Base-by-base conservation (phyloP, 179 eudicot species). In the Beta macrorhiza region DNA sequence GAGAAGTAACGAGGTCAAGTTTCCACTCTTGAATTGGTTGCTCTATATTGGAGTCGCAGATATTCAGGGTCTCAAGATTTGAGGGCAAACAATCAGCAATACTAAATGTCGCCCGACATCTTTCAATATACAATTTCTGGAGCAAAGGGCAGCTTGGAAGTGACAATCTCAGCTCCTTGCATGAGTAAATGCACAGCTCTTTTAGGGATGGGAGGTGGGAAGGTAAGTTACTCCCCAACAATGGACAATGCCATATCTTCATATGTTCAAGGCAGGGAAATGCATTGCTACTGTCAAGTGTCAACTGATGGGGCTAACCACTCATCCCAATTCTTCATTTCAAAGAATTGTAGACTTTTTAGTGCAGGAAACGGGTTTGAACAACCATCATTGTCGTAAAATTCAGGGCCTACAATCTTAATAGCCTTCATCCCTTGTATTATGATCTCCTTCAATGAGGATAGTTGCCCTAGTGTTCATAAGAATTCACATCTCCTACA, bases 91-190 rank as follows among this genome's bases (percentile, higher is more conserved):
- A 1, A 72, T 42, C 1, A 52, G 59, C 42, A 15, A 17, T 14
- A 53, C 61, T 51, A 4, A 20, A 72, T 22, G 52, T 15, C 37
- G 4, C 10, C 5, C 5, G 10, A 47, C 76, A 72, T 52, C 17
- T 10, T 0, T 1, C 7, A 29, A 75, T 17, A 1, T 2, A 4
- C 67, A 75, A 19, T 57, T 3, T 57, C 4, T 7, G 44, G 67
- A 75, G 78, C 20, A 58, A 13, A 17, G 67, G 52, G 17, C 62
- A 62, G 25, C 65, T 75, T 42, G 78, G 78, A 6, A 75, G 78
- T 16, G 65, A 57, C 15, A 75, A 51, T n/a, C 2, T 72, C 25
- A 72, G 42, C 15, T 75, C 9, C 0, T 57, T 4, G 12, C 78
- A 75, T 0, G 16, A 19, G 2, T 16, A 0, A 12, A 75, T 58